Base-by-base conservation (phyloP, 192 early-diverging fungal genomes). In the Allomyces arbusculus region DNA sequence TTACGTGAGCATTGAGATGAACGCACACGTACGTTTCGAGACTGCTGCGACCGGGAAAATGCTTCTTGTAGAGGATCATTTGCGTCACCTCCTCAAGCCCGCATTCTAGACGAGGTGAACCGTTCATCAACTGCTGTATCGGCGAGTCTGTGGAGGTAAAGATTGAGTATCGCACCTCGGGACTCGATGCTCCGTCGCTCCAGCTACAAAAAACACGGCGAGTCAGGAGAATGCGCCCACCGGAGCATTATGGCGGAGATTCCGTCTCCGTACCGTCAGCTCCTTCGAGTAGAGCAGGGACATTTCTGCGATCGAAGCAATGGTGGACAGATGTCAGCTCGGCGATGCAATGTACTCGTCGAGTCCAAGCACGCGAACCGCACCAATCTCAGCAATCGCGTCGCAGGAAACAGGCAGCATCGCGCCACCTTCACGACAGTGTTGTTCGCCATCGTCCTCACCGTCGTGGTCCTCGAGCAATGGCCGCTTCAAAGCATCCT, bases 61-160 rank as follows among this genome's bases (percentile, higher is more conserved):
- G 72, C 63, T 87, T 87, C 67, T 81, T 84, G 10, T 62, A 62
- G 1, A 84, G 71, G 22, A 87, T 78, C 20, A 73, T 66, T 19
- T 71, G 67, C 10, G 78, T 69, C 23, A 81, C 65, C 62, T 75
- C 69, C n/a, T 79, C 73, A 9, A 82, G 62, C 40, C 77, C 70
- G 22, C 71, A 72, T 19, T 71, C 69, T 10, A 61, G 24, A 23
- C 10, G 7, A 28, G 26, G 26, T 28, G 26, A 28, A 1, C 26
- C 26, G 4, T 28, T 28, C 12, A 63, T 63, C 3, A 63, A 1
- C 16, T 10, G 20, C 12, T 7, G 10, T 2, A 7, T 10, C 10
- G 20, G 10, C 20, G 12, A 63, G 3, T 63, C 12, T 3, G 1
- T 1, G 10, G 33, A 16, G 20, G 7, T 7, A 10, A 63, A 1